Conservation (phyloP, 202 grass and related monocot species). For the Panicum hallii region DNA sequence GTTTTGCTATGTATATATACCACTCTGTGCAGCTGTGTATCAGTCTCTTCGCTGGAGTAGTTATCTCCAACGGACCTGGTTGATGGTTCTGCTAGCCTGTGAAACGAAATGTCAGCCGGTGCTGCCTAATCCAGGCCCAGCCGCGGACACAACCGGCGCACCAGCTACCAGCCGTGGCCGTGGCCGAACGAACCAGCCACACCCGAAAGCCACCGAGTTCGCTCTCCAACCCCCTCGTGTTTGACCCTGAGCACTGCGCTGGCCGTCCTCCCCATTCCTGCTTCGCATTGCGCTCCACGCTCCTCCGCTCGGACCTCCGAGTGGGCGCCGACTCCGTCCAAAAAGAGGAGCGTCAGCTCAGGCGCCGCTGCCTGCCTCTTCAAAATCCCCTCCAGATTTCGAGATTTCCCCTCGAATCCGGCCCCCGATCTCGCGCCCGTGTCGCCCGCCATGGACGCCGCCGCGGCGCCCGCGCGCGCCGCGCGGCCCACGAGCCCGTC, state of each 20-base stretch:
- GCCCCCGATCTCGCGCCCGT: constrained; percentile 8
- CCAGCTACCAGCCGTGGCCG: background rate
- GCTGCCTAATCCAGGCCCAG: too few species aligned
- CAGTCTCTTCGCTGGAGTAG: too few species aligned
- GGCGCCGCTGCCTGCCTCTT: constrained; percentile 30
- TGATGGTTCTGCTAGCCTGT: too few species aligned
- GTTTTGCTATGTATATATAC: too few species aligned
- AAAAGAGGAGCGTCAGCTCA: constrained; percentile 41
- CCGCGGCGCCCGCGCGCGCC: constrained; percentile 2
- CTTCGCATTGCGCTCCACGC: background rate
- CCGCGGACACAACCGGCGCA: background rate
- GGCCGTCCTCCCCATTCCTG: constrained; percentile 4
- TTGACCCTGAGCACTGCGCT: constrained; percentile 18
- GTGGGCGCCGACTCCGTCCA: constrained; percentile 55
- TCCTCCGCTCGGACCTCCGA: too few species aligned
- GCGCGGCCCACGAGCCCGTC: constrained; percentile 71
- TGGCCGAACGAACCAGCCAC: background rate
- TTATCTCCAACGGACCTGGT: too few species aligned
- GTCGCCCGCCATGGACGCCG: constrained; percentile 30
- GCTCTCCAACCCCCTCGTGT: background rate
- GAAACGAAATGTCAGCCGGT: too few species aligned
- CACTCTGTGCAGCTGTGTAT: too few species aligned
- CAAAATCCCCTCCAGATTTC: constrained; percentile 26
- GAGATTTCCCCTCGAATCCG: constrained; percentile 27
- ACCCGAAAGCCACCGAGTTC: constrained; percentile 15